Conservation (phyloP, 495 filamentous ascomycete species). For the Endocarpon pusillum region DNA sequence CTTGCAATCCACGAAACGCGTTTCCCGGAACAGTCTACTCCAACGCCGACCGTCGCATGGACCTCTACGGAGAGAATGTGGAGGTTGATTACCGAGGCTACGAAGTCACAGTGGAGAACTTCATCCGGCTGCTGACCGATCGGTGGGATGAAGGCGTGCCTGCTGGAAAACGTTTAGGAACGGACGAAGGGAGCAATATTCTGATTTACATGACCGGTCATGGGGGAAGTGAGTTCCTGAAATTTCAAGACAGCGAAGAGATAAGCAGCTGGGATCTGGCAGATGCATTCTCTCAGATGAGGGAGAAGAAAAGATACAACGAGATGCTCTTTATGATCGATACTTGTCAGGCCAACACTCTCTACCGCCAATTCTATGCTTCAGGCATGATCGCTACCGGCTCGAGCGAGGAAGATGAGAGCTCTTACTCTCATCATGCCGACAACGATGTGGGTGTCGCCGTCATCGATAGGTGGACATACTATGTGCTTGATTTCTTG, state of each 20-base stretch:
- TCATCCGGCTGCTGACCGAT: slow-evolving; percentile 88
- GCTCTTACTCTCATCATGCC: slow-evolving; percentile 88
- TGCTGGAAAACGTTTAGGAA: slow-evolving; percentile 76
- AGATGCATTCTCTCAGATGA: slow-evolving; percentile 98
- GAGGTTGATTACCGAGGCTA: slow-evolving; percentile 97
- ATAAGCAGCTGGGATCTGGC: slow-evolving; percentile 92
- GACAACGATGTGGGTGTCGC: slow-evolving; percentile 96
- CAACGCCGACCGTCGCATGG: slow-evolving; percentile 86
- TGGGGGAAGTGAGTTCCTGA: slow-evolving; percentile 95
- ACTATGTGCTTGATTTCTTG: slow-evolving; percentile 94
- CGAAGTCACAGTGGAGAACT: slow-evolving; percentile 97
- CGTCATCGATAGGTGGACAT: slow-evolving; percentile 96
- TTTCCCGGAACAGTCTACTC: slow-evolving; percentile 98
- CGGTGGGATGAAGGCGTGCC: slow-evolving; percentile 86
- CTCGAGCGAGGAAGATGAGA: slow-evolving; percentile 82
- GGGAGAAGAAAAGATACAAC: slow-evolving; percentile 94
- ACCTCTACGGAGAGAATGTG: slow-evolving; percentile 96
- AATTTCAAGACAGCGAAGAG: slow-evolving; percentile 96
- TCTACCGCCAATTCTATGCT: slow-evolving; percentile 95
- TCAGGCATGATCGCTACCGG: slow-evolving; percentile 95
- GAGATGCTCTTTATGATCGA: slow-evolving; percentile 99
- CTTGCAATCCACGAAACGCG: slow-evolving; percentile 94
- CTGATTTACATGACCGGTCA: slow-evolving; percentile 98
- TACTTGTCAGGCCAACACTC: slow-evolving; percentile 97
- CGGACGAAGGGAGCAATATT: slow-evolving; percentile 88